Base-by-base conservation (phyloP, 75 land plant genomes). In the Sequoiadendron giganteum region DNA sequence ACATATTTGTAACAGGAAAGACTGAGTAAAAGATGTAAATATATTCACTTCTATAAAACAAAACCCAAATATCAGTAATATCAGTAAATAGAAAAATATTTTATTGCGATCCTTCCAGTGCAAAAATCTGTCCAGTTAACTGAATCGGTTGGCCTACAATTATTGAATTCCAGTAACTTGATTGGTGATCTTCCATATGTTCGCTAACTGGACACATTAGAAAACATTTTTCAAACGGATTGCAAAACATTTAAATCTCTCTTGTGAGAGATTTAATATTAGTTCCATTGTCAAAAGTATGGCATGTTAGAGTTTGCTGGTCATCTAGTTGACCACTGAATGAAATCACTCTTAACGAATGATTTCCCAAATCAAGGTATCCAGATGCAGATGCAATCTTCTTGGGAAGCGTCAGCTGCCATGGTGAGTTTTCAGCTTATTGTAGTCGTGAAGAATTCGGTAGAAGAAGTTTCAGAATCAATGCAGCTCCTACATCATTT, bases 401-500 rank as follows among this genome's bases (percentile, higher is more conserved):
- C n/a, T 47, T 47, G 84, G 42, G 83, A 81, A 81, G 83, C n/a
- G 19, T n/a, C 83, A 21, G 21, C 45, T 25, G 10, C 45, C 84
- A 43, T 82, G 13, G 38, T 73, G 32, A 32, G 77, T 11, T 82
- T 82, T n/a, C 40, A 43, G 10, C 19, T n/a, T n/a, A 10, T 11
- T 47, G 9, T 19, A 28, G 9, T 82, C n/a, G 11, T 47, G 52
- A 82, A 40, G 84, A 47, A 82, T 45, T 82, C 34, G 84, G 52
- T n/a, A 82, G 1, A 25, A 43, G 83, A 28, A 81, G 47, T 81
- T 81, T 81, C 19, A 82, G 84, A 25, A 82, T 82, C 21, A 14
- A 10, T 82, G 84, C 84, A 82, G 52, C 84, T 43, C 52, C 84
- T 28, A 47, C 52, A 82, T 47, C 52, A 30, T 82, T 43, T 82